Evolutionary conservation across 805 yeast species (phyloP).

Genomic region (Candida endomychidarum): DNA sequence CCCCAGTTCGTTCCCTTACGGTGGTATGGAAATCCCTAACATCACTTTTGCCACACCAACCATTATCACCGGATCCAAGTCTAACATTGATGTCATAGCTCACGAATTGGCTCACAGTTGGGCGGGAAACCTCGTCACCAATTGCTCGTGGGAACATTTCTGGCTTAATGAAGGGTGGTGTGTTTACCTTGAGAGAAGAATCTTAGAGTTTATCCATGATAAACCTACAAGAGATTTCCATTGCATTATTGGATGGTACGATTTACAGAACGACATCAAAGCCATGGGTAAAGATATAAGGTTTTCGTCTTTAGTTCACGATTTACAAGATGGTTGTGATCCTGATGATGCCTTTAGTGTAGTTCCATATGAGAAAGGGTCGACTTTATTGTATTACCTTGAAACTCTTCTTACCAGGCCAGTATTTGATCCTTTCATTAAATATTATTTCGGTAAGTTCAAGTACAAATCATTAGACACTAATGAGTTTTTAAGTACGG

Average conservation of each 20-base stretch:
- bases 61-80: conserved; percentile 76
- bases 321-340: conserved; percentile 66
- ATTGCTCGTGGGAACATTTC: conserved; percentile 89
- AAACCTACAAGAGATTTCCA: conserved; percentile 75
- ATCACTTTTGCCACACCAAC: conserved; percentile 92
- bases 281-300: conserved; percentile 59
- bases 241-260: conserved; percentile 88
- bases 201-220: conserved; percentile 75
- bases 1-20: conserved; percentile 79
- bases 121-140: conserved; percentile 90
- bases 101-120: conserved; percentile 93
- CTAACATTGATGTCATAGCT: conserved; percentile 86
- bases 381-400: conserved; percentile 70
- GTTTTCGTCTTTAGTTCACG: conserved; percentile 66
- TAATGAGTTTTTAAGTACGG: conserved; percentile 72
- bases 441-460: conserved; percentile 69
- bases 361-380: conserved; percentile 92
- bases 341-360: conserved; percentile 89
- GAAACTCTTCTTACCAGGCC: conserved; percentile 63
- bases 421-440: conserved; percentile 76
- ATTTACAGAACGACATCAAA: conserved; percentile 62
- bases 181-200: conserved; percentile 84
- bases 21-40: conserved; percentile 95
- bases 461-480: conserved; percentile 75
- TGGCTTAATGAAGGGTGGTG: conserved; percentile 98